Percentiles rank a stretch among this genome's conserved stretches.
Conservation (phyloP, 495 filamentous ascomycete genomes). For the Neurospora sp. region DNA sequence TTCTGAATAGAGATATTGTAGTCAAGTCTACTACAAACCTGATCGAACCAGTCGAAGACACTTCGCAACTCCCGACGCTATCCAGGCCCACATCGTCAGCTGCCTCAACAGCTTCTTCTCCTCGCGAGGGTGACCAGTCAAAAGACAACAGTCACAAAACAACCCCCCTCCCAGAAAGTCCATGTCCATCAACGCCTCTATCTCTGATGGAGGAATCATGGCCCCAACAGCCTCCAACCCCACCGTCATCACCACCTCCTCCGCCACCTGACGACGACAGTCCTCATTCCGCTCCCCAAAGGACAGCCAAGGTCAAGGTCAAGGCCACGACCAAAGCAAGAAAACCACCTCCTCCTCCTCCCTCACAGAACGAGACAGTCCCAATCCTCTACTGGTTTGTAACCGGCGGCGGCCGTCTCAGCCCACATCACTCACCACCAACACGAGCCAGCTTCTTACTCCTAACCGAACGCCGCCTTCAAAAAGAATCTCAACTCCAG, state of each 20-base stretch:
- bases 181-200: not conserved
- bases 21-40: not conserved
- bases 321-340: not conserved
- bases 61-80: not conserved
- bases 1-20: not conserved
- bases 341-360: not conserved
- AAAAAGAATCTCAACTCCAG: not conserved
- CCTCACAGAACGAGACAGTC: not conserved
- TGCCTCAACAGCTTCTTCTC: not conserved
- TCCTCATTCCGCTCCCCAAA: not conserved
- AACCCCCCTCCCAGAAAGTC: not conserved
- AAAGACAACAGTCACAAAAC: not conserved
- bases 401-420: not conserved
- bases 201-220: not conserved
- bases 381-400: not conserved
- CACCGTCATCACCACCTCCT: not conserved
- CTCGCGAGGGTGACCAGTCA: not conserved
- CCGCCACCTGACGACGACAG: not conserved
- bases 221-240: not conserved
- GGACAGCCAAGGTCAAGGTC: not conserved
- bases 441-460: not conserved
- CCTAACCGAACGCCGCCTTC: not conserved
- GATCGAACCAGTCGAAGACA: not conserved
- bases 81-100: not conserved
- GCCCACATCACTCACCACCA: not conserved